Evolutionary conservation across 352 stramenopile species (phyloP), one percentile per base, ranked within the genome.

Genomic region (Globisporangium yorkense): DNA sequence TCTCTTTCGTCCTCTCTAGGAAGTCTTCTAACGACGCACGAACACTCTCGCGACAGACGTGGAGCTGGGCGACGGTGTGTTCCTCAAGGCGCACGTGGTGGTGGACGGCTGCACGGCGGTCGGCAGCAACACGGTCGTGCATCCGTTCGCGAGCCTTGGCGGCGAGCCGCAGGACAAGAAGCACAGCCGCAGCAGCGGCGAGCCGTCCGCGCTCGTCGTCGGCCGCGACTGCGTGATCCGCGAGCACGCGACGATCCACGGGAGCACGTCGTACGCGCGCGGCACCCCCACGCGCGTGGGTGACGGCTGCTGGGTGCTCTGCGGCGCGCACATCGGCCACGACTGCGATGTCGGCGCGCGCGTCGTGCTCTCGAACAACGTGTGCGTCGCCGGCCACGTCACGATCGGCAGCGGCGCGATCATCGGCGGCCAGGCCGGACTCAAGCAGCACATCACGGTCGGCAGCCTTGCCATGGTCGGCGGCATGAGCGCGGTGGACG

Each of bases 141-240:
- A 90, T 40, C 75, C 84, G 44, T 94, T 94, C 58, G 84, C 80
- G 27, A 87, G 79, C 48, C 65, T 94, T 49, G 84, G 84, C 6
- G 84, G 77, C 5, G 72, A 84, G 21, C 80, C 84, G 20, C 84
- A 94, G 56, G 84, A 94, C 64, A 94, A 91, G 64, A 94, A 94
- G 51, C 82, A 51, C 37, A 10, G 37, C 39, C 47, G 29, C 13
- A 43, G 35, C 20, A 18, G 48, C 0, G 29, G 51, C 0, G 24
- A 21, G 15, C 44, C 44, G 2, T 58, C 60, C 9, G 70, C 76
- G 35, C 65, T 92, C 3, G 66, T 67, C 15, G 73, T 94, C 24
- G 84, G 84, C 27, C 67, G 61, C 44, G 77, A 90, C 65, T 92
- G 81, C 67, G 66, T 89, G 48, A 90, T 93, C 59, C 77, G 84